These are phyloP conservation scores for Atractiella rhizophila DNA, from an alignment of 768 basidiomycete species.

Conservation along the genomic window DNA sequence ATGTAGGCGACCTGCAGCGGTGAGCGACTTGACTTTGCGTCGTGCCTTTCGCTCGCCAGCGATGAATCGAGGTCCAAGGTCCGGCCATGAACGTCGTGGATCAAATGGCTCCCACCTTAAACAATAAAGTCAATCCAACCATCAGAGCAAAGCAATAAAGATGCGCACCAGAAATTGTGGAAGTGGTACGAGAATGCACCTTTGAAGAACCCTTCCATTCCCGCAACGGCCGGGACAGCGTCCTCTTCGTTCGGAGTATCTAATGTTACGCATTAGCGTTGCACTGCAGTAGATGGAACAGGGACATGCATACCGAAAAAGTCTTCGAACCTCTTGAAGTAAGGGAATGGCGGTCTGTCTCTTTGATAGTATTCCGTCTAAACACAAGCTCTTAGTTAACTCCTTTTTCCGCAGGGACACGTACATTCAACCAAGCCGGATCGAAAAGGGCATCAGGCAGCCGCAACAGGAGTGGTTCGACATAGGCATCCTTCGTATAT, in stretches of 20 bases:
- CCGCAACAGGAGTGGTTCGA: constrained; percentile 59
- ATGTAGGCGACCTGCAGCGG: constrained; percentile 6
- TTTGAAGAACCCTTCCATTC: constrained; percentile 85
- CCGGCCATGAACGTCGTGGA: constrained; percentile 76
- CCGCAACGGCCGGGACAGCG: constrained; percentile 62
- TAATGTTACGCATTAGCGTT: constrained; percentile 24
- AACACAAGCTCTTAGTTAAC: not conserved
- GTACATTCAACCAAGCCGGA: constrained; percentile 73
- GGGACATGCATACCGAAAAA: constrained; percentile 17
- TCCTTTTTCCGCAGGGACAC: no score
- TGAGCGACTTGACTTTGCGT: constrained; percentile 10
- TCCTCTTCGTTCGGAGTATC: constrained; percentile 45
- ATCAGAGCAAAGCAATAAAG: not conserved
- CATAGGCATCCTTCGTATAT: constrained; percentile 66
- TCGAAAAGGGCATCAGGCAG: constrained; percentile 91
- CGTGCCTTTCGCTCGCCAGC: constrained; percentile 48
- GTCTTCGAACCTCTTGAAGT: constrained; percentile 44
- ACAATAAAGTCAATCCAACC: not conserved
- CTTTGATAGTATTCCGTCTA: constrained; percentile 26
- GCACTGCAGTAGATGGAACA: not conserved
- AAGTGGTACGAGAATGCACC: constrained; percentile 25
- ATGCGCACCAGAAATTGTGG: constrained; percentile 8
- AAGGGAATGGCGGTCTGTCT: constrained; percentile 79
- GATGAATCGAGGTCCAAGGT: constrained; percentile 55
- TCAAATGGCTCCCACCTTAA: constrained; percentile 90